Evolutionary conservation across 768 basidiomycete species (phyloP).

Genomic region (Polyporus arcularius): DNA sequence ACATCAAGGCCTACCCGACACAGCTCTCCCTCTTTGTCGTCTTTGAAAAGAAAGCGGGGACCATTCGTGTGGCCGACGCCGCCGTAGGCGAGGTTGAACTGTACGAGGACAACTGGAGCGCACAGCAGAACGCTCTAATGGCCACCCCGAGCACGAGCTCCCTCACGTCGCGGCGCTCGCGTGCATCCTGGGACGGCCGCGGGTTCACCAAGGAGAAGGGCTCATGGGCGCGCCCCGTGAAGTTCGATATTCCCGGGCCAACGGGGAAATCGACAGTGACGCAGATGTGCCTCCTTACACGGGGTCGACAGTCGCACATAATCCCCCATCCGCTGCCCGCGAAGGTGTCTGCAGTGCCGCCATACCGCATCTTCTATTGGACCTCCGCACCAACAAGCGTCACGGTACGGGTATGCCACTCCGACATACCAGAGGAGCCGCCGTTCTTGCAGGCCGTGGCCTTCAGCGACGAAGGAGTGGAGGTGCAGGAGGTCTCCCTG

Average conservation of each 20-base stretch:
- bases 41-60: slow-evolving; percentile 87
- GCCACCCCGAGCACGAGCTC: slow-evolving; percentile 24
- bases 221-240: slow-evolving; percentile 52
- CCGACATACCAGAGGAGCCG: slow-evolving; percentile 25
- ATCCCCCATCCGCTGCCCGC: slow-evolving; percentile 68
- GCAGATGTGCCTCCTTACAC: slow-evolving; percentile 64
- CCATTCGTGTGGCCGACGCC: slow-evolving; percentile 79
- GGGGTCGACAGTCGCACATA: slow-evolving; percentile 69
- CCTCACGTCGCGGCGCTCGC: slow-evolving; percentile 34
- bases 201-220: slow-evolving; percentile 42
- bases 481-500: slow-evolving; percentile 69
- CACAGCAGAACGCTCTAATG: slow-evolving; percentile 27
- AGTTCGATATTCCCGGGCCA: slow-evolving; percentile 41
- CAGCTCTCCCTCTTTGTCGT: slow-evolving; percentile 80
- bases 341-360: slow-evolving; percentile 44
- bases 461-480: slow-evolving; percentile 70
- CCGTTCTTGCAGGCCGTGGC: slow-evolving; percentile 69
- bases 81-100: slow-evolving; percentile 79
- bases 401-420: slow-evolving; percentile 48
- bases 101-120: slow-evolving; percentile 38
- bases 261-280: slow-evolving; percentile 30
- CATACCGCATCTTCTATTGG: slow-evolving; percentile 62
- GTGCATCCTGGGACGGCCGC: slow-evolving; percentile 46
- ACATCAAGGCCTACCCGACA: slow-evolving; percentile 51
- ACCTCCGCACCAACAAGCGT: slow-evolving; percentile 56